phyloP scores from a whole-genome alignment of 1,284 basidiomycete species.

The Ceratobasidium sp. region DNA sequence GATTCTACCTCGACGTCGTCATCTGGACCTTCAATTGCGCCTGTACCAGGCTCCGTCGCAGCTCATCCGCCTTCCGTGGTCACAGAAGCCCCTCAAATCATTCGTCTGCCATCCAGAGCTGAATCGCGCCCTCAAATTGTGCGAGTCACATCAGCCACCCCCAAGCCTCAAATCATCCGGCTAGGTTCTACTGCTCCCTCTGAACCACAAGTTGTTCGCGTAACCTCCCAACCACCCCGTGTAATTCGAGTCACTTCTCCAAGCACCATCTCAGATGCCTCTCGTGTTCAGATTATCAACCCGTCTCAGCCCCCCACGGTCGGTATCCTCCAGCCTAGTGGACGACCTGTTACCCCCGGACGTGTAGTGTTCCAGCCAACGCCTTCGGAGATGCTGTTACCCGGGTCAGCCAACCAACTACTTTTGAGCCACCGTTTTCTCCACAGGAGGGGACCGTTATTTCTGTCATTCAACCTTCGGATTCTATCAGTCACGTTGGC shows the following conservation, averaged over 20 bases:
- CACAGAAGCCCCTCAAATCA: not conserved
- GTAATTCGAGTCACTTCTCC: slow-evolving; percentile 35
- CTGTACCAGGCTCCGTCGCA: slow-evolving; percentile 9
- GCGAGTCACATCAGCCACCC: slow-evolving; percentile 21
- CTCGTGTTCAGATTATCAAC: slow-evolving; percentile 25
- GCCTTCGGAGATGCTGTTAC: slow-evolving; percentile 7
- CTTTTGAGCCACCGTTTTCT: slow-evolving; percentile 10
- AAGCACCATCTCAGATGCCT: slow-evolving; percentile 15
- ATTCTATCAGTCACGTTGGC: slow-evolving; percentile 23
- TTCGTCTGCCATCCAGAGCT: slow-evolving; percentile 11
- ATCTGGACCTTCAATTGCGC: not conserved
- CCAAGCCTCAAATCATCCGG: slow-evolving; percentile 27
- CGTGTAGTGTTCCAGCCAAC: slow-evolving; percentile 12
- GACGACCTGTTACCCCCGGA: not conserved
- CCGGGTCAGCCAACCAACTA: slow-evolving; percentile 21
- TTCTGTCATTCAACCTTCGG: slow-evolving; percentile 12
- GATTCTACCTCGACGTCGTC: slow-evolving; percentile 8
- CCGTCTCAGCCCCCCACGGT: not conserved
- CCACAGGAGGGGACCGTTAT: slow-evolving; percentile 9
- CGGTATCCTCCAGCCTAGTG: slow-evolving; percentile 21
- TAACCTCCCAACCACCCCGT: slow-evolving; percentile 26
- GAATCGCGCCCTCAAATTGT: slow-evolving; percentile 20
- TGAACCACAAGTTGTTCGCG: slow-evolving; percentile 32
- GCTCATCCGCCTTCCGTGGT: not conserved
- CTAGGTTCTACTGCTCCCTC: slow-evolving; percentile 21